These are phyloP conservation scores for Luffa acutangula DNA, from an alignment of 306 rosid genomes.

Conservation along the genomic window DNA sequence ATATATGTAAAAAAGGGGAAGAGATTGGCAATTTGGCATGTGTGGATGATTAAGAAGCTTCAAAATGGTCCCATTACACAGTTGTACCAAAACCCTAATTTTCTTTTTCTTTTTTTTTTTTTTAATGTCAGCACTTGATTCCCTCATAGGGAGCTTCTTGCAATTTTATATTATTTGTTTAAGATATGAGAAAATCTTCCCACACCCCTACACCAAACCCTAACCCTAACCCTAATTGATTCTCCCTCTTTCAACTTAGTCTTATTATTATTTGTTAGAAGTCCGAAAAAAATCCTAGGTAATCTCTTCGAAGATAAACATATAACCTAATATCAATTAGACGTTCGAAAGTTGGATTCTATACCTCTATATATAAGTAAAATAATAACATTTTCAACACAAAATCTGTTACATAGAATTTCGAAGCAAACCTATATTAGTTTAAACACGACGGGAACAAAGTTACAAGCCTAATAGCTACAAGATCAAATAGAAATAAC, in stretches of 20 bases:
- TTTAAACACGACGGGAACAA: too few species aligned
- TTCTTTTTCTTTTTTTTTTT: neutral
- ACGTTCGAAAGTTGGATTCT: too few species aligned
- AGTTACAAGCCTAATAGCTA: too few species aligned
- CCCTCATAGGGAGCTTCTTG: neutral
- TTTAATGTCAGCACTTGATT: neutral
- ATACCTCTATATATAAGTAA: too few species aligned
- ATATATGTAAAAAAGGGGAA: neutral
- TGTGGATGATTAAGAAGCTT: neutral
- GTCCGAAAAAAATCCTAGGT: neutral
- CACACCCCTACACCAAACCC: neutral
- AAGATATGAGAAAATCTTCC: conserved; percentile 7
- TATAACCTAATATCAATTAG: too few species aligned
- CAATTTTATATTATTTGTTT: neutral
- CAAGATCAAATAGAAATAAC: too few species aligned
- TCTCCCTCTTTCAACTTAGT: neutral
- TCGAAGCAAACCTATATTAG: too few species aligned
- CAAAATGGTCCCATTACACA: neutral
- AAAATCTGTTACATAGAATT: neutral
- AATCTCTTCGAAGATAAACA: neutral
- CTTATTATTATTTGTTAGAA: neutral
- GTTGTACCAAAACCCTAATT: neutral
- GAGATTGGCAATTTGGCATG: neutral
- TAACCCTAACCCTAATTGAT: neutral
- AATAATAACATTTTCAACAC: too few species aligned